A percentile compares a stretch with the other conserved stretches of the same genome.
These are phyloP conservation scores for Scleroderma citrinum DNA, from an alignment of 768 basidiomycete species.

Conservation along the genomic window DNA sequence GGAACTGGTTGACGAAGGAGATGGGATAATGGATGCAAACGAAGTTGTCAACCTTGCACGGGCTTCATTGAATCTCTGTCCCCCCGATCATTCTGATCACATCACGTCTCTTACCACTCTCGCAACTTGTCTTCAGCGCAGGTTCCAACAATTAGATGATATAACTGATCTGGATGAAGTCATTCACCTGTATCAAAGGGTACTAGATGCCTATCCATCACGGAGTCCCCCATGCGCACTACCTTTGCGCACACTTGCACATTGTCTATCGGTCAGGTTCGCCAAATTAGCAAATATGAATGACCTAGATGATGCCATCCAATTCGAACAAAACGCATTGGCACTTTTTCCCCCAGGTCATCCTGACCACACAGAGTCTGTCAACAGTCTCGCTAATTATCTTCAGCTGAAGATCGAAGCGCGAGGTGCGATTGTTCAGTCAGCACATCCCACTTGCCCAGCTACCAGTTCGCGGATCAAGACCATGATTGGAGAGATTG, in stretches of 20 bases:
- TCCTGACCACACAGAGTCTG: neutral
- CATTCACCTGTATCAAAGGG: slow-evolving; percentile 9
- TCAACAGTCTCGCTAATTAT: neutral
- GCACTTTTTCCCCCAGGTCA: neutral
- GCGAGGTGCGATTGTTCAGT: neutral
- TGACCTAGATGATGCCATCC: neutral
- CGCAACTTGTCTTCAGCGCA: neutral
- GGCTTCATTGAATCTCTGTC: slow-evolving; percentile 6
- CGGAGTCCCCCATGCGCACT: neutral
- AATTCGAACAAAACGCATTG: neutral
- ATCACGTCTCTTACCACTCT: slow-evolving; percentile 10
- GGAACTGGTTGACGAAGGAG: neutral
- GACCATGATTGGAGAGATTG: neutral
- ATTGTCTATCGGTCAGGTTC: neutral
- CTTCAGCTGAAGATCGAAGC: neutral
- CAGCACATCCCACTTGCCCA: neutral
- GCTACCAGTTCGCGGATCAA: neutral
- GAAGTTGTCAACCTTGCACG: slow-evolving; percentile 12
- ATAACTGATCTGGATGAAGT: slow-evolving; percentile 13
- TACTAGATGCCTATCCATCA: slow-evolving; percentile 8
- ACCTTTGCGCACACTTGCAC: neutral
- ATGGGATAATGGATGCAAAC: slow-evolving; percentile 4
- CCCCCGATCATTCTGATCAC: slow-evolving; percentile 2
- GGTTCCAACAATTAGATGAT: neutral
- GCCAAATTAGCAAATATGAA: neutral